phyloP scores from a whole-genome alignment of 305 asterid genomes.

The Withania somnifera region DNA sequence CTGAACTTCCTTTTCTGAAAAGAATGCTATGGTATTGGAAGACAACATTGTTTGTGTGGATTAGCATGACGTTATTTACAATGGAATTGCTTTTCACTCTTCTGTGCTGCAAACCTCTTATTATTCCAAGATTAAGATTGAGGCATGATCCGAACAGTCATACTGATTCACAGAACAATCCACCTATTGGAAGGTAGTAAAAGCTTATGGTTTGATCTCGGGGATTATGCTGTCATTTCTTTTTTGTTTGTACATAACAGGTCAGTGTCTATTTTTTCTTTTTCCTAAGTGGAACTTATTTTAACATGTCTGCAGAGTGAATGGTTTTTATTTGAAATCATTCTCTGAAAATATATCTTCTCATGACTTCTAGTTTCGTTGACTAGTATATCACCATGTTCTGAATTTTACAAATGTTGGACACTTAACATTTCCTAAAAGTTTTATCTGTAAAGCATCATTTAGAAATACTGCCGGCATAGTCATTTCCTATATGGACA shows the following conservation, averaged over 20 bases:
- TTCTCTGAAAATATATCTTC: not conserved
- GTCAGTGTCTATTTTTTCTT: not conserved
- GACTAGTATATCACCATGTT: not conserved
- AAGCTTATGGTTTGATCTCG: not conserved
- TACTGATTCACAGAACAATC: slow-evolving; percentile 17
- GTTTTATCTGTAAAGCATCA: not conserved
- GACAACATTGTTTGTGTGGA: slow-evolving; percentile 65
- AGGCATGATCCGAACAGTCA: slow-evolving; percentile 18
- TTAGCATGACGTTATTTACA: slow-evolving; percentile 53
- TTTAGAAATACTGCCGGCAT: not conserved
- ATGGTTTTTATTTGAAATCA: not conserved
- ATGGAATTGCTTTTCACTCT: slow-evolving; percentile 55
- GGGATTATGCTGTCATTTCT: not conserved
- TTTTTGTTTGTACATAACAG: slow-evolving; percentile 1
- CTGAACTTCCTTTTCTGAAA: slow-evolving; percentile 64
- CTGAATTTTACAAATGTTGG: not conserved
- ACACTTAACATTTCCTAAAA: not conserved
- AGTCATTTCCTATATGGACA: not conserved
- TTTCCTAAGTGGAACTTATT: not conserved
- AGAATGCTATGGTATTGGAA: slow-evolving; percentile 68
- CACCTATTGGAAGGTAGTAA: slow-evolving; percentile 12
- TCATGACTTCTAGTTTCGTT: not conserved
- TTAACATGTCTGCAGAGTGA: not conserved
- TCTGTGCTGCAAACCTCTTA: slow-evolving; percentile 60
- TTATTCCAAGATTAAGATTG: slow-evolving; percentile 55